phyloP scores from a whole-genome alignment of 768 basidiomycete genomes.

The Amanita jacksonii region DNA sequence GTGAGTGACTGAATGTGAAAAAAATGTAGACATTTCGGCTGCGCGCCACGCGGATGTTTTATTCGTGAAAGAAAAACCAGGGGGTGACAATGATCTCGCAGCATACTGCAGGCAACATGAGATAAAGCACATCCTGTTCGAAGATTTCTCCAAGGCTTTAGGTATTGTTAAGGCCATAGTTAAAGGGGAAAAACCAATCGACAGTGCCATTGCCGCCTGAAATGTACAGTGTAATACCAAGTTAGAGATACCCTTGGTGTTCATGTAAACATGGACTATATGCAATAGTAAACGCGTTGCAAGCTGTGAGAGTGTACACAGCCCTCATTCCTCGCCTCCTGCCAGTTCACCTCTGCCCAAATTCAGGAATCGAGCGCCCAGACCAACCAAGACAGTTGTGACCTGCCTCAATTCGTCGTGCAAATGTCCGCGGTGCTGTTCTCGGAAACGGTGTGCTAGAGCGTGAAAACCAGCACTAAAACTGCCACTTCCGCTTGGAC shows the following conservation, averaged over 20 bases:
- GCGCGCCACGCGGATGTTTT: constrained; percentile 87
- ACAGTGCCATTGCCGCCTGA: constrained; percentile 29
- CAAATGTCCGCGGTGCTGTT: constrained; percentile 16
- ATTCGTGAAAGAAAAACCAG: constrained; percentile 80
- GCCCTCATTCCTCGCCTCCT: constrained; percentile 13
- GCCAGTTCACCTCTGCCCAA: constrained; percentile 13
- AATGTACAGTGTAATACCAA: background rate
- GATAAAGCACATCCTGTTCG: constrained; percentile 75
- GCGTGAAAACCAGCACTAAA: constrained; percentile 12
- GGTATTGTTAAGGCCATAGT: constrained; percentile 60
- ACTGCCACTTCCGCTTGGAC: background rate
- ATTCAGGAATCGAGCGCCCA: constrained; percentile 10
- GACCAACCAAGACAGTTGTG: constrained; percentile 15
- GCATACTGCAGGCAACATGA: constrained; percentile 70
- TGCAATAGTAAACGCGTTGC: background rate
- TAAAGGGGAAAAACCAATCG: constrained; percentile 50
- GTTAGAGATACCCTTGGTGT: background rate
- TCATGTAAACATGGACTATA: background rate
- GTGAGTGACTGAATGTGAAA: too few relatives aligned
- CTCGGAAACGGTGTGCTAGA: constrained; percentile 12
- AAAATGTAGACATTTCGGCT: constrained; percentile 71
- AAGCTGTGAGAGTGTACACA: too few relatives aligned
- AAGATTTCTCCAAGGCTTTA: constrained; percentile 56
- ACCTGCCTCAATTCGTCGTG: constrained; percentile 20
- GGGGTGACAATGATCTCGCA: constrained; percentile 80